Conservation (phyloP, 116 monocot species). For the Dioscorea cayenensis region DNA sequence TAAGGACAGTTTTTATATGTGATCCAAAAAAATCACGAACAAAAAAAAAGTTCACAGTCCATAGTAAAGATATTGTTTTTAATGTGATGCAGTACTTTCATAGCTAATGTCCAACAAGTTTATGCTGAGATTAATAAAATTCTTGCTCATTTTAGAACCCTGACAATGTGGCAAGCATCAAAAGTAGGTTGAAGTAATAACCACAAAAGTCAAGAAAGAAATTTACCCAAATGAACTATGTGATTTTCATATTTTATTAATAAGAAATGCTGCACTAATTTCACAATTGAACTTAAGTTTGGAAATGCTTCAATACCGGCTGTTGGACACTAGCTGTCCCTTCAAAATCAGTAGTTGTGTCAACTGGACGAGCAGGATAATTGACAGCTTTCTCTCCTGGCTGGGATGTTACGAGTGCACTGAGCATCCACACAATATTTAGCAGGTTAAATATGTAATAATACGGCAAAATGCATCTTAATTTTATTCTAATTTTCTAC, state of each 20-base stretch:
- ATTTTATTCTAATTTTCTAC: constrained; percentile 5
- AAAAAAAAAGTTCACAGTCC: too few species aligned
- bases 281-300: background rate
- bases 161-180: too few species aligned
- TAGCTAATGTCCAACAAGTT: too few species aligned
- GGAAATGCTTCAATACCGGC: constrained; percentile 34
- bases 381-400: constrained; percentile 73
- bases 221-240: background rate
- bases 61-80: too few species aligned
- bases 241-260: background rate
- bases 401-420: constrained; percentile 75
- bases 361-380: constrained; percentile 92
- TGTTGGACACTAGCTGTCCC: constrained; percentile 88
- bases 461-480: constrained; percentile 9
- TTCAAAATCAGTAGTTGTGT: constrained; percentile 88
- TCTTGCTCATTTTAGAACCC: too few species aligned
- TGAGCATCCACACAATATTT: constrained; percentile 31
- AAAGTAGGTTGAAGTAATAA: too few species aligned
- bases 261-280: background rate
- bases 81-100: too few species aligned
- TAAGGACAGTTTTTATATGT: too few species aligned
- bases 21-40: too few species aligned
- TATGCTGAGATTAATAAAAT: too few species aligned
- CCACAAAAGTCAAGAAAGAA: too few species aligned
- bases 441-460: constrained; percentile 4